Evolutionary conservation across 768 basidiomycete genomes (phyloP).

Genomic region (Boletus reticulatus): DNA sequence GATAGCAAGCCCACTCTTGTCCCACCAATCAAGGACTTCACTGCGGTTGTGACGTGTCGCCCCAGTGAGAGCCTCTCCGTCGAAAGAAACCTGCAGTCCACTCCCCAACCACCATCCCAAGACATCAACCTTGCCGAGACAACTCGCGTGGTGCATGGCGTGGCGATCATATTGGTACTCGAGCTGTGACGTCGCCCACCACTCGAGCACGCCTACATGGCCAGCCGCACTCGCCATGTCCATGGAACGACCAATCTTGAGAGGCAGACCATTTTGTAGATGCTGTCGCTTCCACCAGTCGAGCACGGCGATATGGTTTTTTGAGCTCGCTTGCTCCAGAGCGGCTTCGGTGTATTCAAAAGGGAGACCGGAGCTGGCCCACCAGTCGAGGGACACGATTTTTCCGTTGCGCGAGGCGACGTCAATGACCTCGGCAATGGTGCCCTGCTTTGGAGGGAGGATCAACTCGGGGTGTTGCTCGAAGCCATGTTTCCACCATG

Average conservation of each 20-base stretch:
- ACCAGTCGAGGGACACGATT: constrained; percentile 77
- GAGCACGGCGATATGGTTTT: constrained; percentile 71
- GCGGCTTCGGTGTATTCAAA: constrained; percentile 79
- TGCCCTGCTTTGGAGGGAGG: constrained; percentile 49
- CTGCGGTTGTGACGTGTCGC: constrained; percentile 82
- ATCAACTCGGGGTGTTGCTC: constrained; percentile 61
- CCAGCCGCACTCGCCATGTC: constrained; percentile 82
- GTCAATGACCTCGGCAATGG: constrained; percentile 71
- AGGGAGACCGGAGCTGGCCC: constrained; percentile 61
- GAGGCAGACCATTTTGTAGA: constrained; percentile 45
- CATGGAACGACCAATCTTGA: constrained; percentile 84
- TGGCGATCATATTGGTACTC: constrained; percentile 78
- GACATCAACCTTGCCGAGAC: constrained; percentile 76
- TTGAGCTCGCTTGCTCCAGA: constrained; percentile 75
- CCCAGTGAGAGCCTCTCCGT: constrained; percentile 74
- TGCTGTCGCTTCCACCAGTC: constrained; percentile 81
- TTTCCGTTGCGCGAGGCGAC: constrained; percentile 77
- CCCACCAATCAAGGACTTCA: constrained; percentile 88
- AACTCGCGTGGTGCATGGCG: constrained; percentile 76
- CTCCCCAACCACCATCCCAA: constrained; percentile 83
- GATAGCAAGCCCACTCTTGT: constrained; percentile 70
- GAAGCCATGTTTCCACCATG: constrained; percentile 76
- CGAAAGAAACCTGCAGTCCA: constrained; percentile 74
- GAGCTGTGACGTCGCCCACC: constrained; percentile 80
- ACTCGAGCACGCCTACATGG: constrained; percentile 72